A percentile compares a stretch with the other conserved stretches of the same genome.
phyloP scores from a whole-genome alignment of 768 basidiomycete species.

The Boletus tylopilopsis region DNA sequence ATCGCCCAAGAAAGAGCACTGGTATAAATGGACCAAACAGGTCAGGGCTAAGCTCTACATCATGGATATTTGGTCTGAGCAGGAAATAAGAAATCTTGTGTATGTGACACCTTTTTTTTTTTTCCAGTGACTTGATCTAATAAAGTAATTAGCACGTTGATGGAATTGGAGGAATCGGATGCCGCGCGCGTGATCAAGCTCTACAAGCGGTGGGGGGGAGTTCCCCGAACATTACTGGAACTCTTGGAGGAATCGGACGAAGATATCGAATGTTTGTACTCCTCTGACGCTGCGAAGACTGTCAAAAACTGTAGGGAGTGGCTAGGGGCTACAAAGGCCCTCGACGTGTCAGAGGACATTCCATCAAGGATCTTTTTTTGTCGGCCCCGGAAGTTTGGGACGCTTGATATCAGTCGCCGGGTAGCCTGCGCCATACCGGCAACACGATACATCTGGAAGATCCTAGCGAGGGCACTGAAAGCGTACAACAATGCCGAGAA shows the following conservation, averaged over 20 bases:
- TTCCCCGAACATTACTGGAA: background rate
- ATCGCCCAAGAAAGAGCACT: background rate
- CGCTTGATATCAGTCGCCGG: rapidly evolving
- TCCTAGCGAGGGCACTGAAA: background rate
- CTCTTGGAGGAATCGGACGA: background rate
- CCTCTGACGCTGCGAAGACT: rapidly evolving
- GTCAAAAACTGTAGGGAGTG: background rate
- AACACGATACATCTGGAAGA: background rate
- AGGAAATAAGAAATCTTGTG: background rate
- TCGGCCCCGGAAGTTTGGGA: background rate
- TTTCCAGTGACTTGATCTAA: background rate
- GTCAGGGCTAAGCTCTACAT: background rate
- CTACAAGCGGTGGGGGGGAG: background rate
- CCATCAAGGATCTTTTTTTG: background rate
- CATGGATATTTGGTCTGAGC: constrained; percentile 1
- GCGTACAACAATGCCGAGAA: background rate
- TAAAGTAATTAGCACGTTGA: background rate
- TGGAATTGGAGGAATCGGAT: background rate
- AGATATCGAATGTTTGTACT: background rate
- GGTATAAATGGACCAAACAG: constrained; percentile 2
- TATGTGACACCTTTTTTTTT: background rate
- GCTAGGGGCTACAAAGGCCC: no score
- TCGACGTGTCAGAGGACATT: background rate
- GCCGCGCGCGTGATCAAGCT: background rate
- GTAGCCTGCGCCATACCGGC: background rate